phyloP scores from a whole-genome alignment of 352 stramenopile species.

The Phytophthora nicotianae region DNA sequence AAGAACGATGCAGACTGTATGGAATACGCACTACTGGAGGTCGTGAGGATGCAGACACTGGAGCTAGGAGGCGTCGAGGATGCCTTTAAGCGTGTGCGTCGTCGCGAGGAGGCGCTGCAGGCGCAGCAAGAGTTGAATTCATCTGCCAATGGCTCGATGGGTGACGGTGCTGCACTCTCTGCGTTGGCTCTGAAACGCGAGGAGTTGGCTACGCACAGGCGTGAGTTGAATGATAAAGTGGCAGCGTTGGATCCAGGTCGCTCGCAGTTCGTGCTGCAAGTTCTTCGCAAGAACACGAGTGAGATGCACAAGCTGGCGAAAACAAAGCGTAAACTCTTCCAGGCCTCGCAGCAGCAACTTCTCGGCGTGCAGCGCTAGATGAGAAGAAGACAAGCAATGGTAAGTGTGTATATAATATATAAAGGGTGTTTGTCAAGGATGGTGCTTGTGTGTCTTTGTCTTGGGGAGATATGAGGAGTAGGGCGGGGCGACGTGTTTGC shows the following conservation, averaged over 20 bases:
- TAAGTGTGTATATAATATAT: conserved; percentile 44
- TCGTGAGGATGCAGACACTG: conserved; percentile 83
- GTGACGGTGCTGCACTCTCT: conserved; percentile 36
- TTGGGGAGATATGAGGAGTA: conserved; percentile 60
- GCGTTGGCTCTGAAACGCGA: conserved; percentile 46
- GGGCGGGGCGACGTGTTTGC: conserved; percentile 56
- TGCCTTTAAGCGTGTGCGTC: conserved; percentile 60
- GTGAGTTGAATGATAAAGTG: conserved; percentile 64
- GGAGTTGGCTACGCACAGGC: conserved; percentile 54
- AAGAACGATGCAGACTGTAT: conserved; percentile 82
- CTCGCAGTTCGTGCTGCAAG: conserved; percentile 72
- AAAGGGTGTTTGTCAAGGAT: conserved; percentile 11
- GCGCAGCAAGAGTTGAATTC: conserved; percentile 30
- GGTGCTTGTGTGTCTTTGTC: conserved; percentile 2
- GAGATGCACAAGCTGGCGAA: conserved; percentile 82
- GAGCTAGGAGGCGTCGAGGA: conserved; percentile 79
- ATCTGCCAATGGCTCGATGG: conserved; percentile 19
- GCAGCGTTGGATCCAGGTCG: conserved; percentile 60
- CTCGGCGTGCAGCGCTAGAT: conserved; percentile 39
- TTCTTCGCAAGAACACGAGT: conserved; percentile 64
- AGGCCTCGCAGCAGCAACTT: conserved; percentile 67
- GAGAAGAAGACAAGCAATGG: conserved; percentile 14
- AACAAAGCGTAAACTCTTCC: conserved; percentile 68
- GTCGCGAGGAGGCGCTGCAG: conserved; percentile 55
- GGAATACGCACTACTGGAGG: conserved; percentile 80